These are phyloP conservation scores for Fusarium liriodendri DNA, from an alignment of 2,329 filamentous ascomycete genomes.

Conservation along the genomic window DNA sequence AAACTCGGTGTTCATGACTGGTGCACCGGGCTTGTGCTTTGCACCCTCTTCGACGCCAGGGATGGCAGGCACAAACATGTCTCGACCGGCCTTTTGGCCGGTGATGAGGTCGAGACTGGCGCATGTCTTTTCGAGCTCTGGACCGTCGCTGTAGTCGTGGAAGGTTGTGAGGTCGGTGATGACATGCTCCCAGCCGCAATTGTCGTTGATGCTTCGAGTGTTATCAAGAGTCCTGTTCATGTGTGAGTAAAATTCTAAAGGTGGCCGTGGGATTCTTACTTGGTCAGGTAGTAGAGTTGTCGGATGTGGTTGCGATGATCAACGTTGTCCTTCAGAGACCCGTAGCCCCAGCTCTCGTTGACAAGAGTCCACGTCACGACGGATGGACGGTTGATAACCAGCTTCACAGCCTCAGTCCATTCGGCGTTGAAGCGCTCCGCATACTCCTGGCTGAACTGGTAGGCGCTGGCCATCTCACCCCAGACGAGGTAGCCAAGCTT, in stretches of 20 bases:
- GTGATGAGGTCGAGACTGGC: constrained; percentile 65
- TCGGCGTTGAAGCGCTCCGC: constrained; percentile 71
- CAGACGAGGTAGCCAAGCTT: constrained; percentile 71
- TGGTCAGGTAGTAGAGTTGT: constrained; percentile 72
- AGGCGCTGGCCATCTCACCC: constrained; percentile 74
- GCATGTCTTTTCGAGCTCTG: constrained; percentile 66
- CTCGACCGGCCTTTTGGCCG: constrained; percentile 60
- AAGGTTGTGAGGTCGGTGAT: constrained; percentile 73
- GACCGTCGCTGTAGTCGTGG: constrained; percentile 73
- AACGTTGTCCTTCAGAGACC: constrained; percentile 64
- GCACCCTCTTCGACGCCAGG: constrained; percentile 58
- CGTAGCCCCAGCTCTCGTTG: constrained; percentile 74
- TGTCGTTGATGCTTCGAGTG: constrained; percentile 75
- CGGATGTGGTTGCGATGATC: constrained; percentile 74
- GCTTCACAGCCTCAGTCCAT: constrained; percentile 71
- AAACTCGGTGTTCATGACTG: constrained; percentile 75
- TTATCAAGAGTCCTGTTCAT: constrained; percentile 63
- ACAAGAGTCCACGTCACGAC: constrained; percentile 75
- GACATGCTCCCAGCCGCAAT: constrained; percentile 79
- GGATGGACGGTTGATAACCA: constrained; percentile 74
- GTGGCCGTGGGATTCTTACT: constrained; percentile 51
- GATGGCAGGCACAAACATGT: constrained; percentile 65
- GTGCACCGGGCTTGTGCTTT: constrained; percentile 64
- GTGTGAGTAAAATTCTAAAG: constrained; percentile 11
- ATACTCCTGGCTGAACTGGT: constrained; percentile 70